Base-by-base conservation (phyloP, 1,139 yeast genomes). In the Blastobotrys arbuscula region DNA sequence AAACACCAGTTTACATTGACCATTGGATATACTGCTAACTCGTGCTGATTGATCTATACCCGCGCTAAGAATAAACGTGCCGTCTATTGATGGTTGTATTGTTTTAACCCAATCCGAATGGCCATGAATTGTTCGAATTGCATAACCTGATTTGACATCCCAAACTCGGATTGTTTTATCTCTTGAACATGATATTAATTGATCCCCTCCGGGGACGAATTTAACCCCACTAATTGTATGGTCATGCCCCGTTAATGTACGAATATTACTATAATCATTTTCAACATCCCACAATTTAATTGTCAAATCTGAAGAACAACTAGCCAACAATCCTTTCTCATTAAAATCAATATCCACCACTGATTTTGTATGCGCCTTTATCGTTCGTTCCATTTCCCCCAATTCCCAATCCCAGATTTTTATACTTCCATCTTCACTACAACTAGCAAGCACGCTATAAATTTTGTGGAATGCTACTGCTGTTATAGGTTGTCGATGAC, bases 21-120 rank as follows among this genome's bases (percentile, higher is more conserved):
- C 89, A 1, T 84, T 73, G 19, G 74, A 77, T 45, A 80, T 78
- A 54, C 77, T 77, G 51, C 73, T 77, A 31, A 89, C 65, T 55
- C 96, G 69, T 0, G 84, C 77, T 38, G 86, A 77, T 50, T 84
- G 88, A 66, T 89, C 97, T 55, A 84, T 85, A 8, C 96, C 85
- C 39, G 90, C 88, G 0, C 94, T 82, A 18, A 89, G 55, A 1
- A 88, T 56, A 58, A 76, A 84, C 48, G 81, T 84, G 2, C 82
- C 82, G 26, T 63, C 66, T 23, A 66, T 60, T 15, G 70, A 63
- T 1, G 78, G 74, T 52, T 80, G 83, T 7, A 88, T 63, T 20
- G 78, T 74, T 55, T 96, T 73, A 9, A 88, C 89, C 97, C 97
- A 90, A 57, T 88, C 96, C 30, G 87, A 77, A 64, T 90, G 97